phyloP scores from a whole-genome alignment of 257 asterid genomes.

The Lycium barbarum region DNA sequence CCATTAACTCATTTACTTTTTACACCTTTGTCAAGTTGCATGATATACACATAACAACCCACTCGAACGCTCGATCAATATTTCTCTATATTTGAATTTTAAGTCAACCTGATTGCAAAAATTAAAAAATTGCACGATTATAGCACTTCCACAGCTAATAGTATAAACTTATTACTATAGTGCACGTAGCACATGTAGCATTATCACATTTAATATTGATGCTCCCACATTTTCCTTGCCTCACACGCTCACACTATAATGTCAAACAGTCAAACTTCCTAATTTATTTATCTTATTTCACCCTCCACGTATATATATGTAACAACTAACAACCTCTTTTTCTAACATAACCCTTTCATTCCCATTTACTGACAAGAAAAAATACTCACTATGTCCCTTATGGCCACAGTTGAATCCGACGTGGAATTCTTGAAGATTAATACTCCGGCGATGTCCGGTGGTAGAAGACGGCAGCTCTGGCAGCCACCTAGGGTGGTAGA shows the following conservation, averaged over 20 bases:
- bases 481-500: conserved; percentile 56
- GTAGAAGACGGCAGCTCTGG: conserved; percentile 47
- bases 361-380: not conserved
- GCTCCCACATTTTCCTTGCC: not conserved
- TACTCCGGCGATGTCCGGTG: conserved; percentile 33
- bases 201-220: not conserved
- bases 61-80: not conserved
- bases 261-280: not conserved
- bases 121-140: not conserved
- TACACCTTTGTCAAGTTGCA: no score
- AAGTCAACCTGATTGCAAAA: not conserved
- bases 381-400: not conserved
- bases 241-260: not conserved
- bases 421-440: conserved; percentile 30
- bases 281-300: not conserved
- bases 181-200: not conserved
- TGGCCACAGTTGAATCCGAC: conserved; percentile 42
- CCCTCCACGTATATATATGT: not conserved
- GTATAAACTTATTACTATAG: not conserved
- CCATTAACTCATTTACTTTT: not conserved
- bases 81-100: not conserved
- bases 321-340: not conserved
- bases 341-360: not conserved
- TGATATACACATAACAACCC: no score
- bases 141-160: conserved; percentile 3